phyloP scores from a whole-genome alignment of 345 rosid genomes.

The Hypericum androsaemum region DNA sequence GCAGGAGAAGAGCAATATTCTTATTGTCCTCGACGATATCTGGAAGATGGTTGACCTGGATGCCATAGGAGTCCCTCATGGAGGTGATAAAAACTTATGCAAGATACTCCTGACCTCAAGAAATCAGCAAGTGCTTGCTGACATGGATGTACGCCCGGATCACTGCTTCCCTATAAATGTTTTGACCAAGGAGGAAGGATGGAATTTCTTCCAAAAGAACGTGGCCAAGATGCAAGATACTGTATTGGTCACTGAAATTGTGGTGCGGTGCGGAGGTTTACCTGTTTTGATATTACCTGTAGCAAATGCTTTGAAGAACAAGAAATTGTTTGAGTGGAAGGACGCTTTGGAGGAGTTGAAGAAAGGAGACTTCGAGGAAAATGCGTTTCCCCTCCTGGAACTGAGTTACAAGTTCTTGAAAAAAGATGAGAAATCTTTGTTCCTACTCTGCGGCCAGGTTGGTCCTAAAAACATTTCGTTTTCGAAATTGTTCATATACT shows the following conservation, averaged over 20 bases:
- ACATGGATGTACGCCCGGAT: background rate
- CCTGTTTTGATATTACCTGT: background rate
- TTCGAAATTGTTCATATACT: no score
- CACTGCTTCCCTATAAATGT: background rate
- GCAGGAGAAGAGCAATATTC: background rate
- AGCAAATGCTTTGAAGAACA: background rate
- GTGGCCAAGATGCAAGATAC: background rate
- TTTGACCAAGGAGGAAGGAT: background rate
- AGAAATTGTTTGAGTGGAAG: background rate
- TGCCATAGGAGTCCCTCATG: slow-evolving; percentile 1
- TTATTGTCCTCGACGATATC: slow-evolving; percentile 11
- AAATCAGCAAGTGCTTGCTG: background rate
- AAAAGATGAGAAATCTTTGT: no score
- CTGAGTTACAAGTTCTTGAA: no score
- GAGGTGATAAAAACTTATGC: no score
- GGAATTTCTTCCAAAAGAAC: slow-evolving; percentile 2
- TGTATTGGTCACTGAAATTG: background rate
- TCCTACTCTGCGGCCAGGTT: no score
- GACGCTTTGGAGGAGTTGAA: no score
- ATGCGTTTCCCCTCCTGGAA: no score
- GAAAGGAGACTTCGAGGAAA: no score
- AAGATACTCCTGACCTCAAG: slow-evolving; percentile 13
- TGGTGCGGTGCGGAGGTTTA: slow-evolving; percentile 1
- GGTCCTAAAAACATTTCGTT: no score
- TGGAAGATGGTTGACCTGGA: background rate